These are phyloP conservation scores for Flaveria floridana DNA, from an alignment of 140 eudicot genomes.

Conservation along the genomic window DNA sequence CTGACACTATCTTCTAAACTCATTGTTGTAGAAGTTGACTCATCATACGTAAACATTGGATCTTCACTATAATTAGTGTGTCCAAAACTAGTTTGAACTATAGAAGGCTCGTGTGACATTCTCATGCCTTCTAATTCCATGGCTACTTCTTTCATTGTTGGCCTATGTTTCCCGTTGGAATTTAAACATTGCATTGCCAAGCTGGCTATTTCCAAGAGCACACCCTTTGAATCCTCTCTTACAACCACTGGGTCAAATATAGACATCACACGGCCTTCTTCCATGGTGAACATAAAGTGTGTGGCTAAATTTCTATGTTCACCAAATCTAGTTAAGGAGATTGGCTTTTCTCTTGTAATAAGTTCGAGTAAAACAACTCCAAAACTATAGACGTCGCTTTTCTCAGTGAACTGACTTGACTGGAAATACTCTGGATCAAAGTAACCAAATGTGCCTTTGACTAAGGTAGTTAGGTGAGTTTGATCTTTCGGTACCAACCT, in stretches of 20 bases:
- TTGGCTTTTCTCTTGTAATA: conserved; percentile 37
- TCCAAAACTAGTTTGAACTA: conserved; percentile 12
- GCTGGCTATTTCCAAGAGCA: conserved; percentile 26
- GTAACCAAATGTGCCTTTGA: conserved; percentile 21
- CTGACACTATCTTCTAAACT: background rate
- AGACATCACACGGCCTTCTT: conserved; percentile 20
- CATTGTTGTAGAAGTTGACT: conserved; percentile 7
- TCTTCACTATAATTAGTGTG: background rate
- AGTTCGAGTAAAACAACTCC: conserved; percentile 43
- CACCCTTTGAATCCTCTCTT: conserved; percentile 20
- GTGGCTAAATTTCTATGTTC: conserved; percentile 32
- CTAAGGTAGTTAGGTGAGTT: conserved; percentile 21
- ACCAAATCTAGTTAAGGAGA: conserved; percentile 16
- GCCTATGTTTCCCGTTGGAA: conserved; percentile 35
- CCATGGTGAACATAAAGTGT: conserved; percentile 27
- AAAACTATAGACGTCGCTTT: conserved; percentile 40
- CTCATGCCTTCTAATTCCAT: conserved; percentile 32
- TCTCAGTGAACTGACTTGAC: conserved; percentile 10
- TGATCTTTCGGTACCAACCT: conserved; percentile 12
- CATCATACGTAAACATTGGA: background rate
- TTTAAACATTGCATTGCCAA: conserved; percentile 39
- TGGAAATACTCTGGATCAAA: conserved; percentile 19
- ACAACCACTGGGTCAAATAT: conserved; percentile 34
- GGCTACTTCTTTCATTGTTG: conserved; percentile 31
- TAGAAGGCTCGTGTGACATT: conserved; percentile 4